A percentile compares a stretch with the other conserved stretches of the same genome.
These are phyloP conservation scores for Aspergillus nidulans DNA, from an alignment of 495 filamentous ascomycete genomes.

Conservation along the genomic window DNA sequence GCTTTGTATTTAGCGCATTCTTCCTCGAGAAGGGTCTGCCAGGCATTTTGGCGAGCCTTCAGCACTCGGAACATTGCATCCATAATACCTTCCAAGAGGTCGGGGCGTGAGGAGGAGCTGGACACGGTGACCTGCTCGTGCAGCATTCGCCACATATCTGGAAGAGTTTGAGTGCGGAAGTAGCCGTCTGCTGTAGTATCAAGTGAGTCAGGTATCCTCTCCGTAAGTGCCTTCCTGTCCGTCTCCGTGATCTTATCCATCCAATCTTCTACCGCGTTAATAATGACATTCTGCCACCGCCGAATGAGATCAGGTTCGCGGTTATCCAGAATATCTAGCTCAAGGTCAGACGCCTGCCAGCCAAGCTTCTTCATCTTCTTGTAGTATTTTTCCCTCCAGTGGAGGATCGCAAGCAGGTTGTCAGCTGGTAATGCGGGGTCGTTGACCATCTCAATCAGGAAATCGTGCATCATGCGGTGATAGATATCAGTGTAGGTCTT, in stretches of 20 bases:
- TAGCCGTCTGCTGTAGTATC: conserved; percentile 81
- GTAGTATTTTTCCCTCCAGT: conserved; percentile 95
- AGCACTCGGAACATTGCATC: conserved; percentile 90
- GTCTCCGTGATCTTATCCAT: conserved; percentile 82
- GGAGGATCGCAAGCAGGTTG: conserved; percentile 83
- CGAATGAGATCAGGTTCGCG: conserved; percentile 83
- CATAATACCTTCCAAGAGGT: conserved; percentile 88
- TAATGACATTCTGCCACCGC: conserved; percentile 91
- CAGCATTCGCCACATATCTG: conserved; percentile 97
- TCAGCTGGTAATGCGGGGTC: conserved; percentile 71
- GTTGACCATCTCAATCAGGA: conserved; percentile 73
- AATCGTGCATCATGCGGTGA: conserved; percentile 91
- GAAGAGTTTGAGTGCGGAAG: conserved; percentile 83
- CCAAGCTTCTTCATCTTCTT: conserved; percentile 91
- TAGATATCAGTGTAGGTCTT: conserved; percentile 85
- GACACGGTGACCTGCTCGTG: conserved; percentile 83
- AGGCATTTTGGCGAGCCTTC: conserved; percentile 71
- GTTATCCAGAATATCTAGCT: conserved; percentile 80
- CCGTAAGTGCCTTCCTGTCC: conserved; percentile 73
- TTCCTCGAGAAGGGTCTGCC: conserved; percentile 84
- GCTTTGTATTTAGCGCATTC: conserved; percentile 68
- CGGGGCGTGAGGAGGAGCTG: conserved; percentile 70
- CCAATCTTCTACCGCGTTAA: conserved; percentile 94
- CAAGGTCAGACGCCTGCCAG: conserved; percentile 64
- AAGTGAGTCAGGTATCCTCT: conserved; percentile 70